Conservation (phyloP, 345 rosid genomes). For the Garcia nutans region DNA sequence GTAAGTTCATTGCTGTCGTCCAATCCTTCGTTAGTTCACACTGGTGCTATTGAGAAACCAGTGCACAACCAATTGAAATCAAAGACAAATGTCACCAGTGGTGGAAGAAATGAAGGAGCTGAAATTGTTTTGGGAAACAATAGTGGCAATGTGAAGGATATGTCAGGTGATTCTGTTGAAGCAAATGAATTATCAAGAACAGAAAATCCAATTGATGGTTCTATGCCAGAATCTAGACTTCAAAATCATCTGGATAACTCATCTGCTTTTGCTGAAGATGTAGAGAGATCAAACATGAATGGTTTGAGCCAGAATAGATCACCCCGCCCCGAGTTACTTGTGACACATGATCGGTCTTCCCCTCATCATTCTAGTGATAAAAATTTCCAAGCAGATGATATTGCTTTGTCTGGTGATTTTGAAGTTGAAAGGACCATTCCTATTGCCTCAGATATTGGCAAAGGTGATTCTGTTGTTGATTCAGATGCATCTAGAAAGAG, state of each 20-base stretch:
- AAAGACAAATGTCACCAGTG: slow-evolving; percentile 16
- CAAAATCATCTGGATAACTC: slow-evolving; percentile 22
- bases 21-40: slow-evolving; percentile 40
- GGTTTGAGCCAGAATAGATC: slow-evolving; percentile 17
- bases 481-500: slow-evolving; percentile 30
- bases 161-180: slow-evolving; percentile 14
- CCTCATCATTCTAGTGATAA: slow-evolving; percentile 21
- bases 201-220: slow-evolving; percentile 44
- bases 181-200: slow-evolving; percentile 33
- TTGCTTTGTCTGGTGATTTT: slow-evolving; percentile 19
- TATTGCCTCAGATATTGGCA: slow-evolving; percentile 25
- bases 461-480: slow-evolving; percentile 21
- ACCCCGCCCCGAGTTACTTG: slow-evolving; percentile 8
- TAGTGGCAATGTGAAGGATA: slow-evolving; percentile 23
- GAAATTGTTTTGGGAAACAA: slow-evolving; percentile 24
- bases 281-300: slow-evolving; percentile 24
- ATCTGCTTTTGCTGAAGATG: slow-evolving; percentile 30
- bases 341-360: slow-evolving; percentile 9
- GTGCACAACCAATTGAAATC: slow-evolving; percentile 29
- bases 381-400: slow-evolving; percentile 21
- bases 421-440: slow-evolving; percentile 41
- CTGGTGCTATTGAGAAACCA: slow-evolving; percentile 34
- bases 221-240: slow-evolving; percentile 23
- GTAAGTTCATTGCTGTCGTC: slow-evolving; percentile 57
- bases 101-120: slow-evolving; percentile 16